Evolutionary conservation across 108 stramenopile species (phyloP), one percentile per base, ranked within the genome.

Genomic region (Aurantiochytrium sp.): DNA sequence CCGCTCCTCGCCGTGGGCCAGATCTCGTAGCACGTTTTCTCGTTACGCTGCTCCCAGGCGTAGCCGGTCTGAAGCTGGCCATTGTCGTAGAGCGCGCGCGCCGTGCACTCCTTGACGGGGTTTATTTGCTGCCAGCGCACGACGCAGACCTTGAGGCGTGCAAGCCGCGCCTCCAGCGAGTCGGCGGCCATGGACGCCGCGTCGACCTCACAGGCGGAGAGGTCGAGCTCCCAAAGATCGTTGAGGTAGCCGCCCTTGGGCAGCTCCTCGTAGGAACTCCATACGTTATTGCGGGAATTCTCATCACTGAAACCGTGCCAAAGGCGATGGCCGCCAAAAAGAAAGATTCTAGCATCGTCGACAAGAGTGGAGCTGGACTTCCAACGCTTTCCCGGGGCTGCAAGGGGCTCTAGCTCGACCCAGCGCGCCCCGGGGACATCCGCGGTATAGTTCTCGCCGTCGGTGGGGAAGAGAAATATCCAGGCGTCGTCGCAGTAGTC

Each of bases 401-500:
- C 15, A 0, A 81, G 45, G 12, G 73, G 45, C 39, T 81, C 73
- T 5, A 81, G 73, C 73, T 81, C 27, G 6, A 81, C 73, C 73
- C 73, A 81, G 42, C 73, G 73, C 19, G 21, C 42, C n/a, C 73
- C 73, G 6, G 73, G 19, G 8, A 24, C 12, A 21, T 53, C 85
- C 4, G 0, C n/a, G 10, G 85, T 22, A 45, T 85, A 31, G 53
- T 54, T n/a, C 1, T 81, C 45, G 1, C 30, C 42, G 12, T 65
- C 59, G 8, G 6, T 6, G 24, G 73, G 73, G 2, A 81, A 48
- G 3, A 81, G 19, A 86, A 96, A 94, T n/a, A 90, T 27, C 96
- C 96, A 96, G 68, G 94, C 73, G 86, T 96, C 96, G 68, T 93
- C 93, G 85, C 96, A 96, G 81, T 94, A 96, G 89, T 96, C 96